phyloP scores from a whole-genome alignment of 306 rosid species.

The Hylodesmum podocarpum region DNA sequence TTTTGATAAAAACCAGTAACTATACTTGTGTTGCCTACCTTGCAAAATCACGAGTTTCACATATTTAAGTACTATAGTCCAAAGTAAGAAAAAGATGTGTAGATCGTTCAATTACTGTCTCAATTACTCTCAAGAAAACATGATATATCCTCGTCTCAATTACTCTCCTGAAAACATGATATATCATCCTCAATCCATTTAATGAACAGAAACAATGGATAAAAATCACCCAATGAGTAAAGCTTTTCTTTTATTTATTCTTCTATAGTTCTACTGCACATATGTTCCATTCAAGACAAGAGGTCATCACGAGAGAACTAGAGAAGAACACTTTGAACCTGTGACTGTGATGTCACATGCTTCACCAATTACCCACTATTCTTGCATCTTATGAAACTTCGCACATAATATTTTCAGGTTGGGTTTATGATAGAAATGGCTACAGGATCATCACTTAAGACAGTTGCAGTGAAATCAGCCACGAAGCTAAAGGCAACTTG shows the following conservation, averaged over 20 bases:
- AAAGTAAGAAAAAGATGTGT: no score
- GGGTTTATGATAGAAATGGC: constrained; percentile 46
- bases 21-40: no score
- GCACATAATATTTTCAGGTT: constrained; percentile 50
- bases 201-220: not conserved
- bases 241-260: not conserved
- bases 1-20: no score
- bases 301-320: not conserved
- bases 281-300: not conserved
- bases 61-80: no score
- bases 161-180: no score
- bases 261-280: not conserved
- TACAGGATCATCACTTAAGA: constrained; percentile 52
- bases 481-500: constrained; percentile 55
- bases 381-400: not conserved
- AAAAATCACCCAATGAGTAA: not conserved
- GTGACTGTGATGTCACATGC: no score
- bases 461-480: constrained; percentile 51
- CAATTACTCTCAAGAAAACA: no score
- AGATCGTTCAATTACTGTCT: no score
- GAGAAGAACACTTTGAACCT: not conserved
- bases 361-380: not conserved
- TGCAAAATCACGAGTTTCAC: no score
- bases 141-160: no score
- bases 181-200: not conserved